Evolutionary conservation across 2,329 filamentous ascomycete genomes (phyloP), one percentile per base, ranked within the genome.

Genomic region (Colletotrichum agaves): DNA sequence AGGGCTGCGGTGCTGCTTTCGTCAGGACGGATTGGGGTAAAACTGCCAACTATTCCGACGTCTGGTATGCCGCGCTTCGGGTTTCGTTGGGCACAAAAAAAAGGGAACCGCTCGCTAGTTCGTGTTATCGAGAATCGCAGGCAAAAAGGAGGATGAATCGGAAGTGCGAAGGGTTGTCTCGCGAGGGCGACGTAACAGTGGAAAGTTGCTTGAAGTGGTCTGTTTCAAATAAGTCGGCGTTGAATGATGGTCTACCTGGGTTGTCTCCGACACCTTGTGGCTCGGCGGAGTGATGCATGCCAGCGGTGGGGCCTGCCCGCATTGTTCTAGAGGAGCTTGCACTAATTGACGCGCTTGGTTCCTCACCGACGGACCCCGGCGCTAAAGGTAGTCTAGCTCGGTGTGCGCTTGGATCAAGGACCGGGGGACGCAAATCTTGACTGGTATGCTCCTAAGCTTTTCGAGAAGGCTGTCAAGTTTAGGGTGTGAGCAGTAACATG

Each of bases 161-260:
- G 52, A 31, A 19, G 33, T 21, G 13, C 44, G 44, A 31, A 50
- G 44, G 37, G 21, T 15, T 66, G 41, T 63, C 61, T 67, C 63
- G 67, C 60, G 33, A 19, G 19, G 35, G 61, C 17, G 41, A 61
- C 47, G 52, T 59, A 53, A 67, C 57, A 27, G 33, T 37, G 53
- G 61, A 64, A 53, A 43, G 39, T 53, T 67, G 53, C 53, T 67
- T 64, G 64, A 47, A 64, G 53, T 64, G 64, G 61, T 64, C 61
- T 56, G 64, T 67, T 67, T 67, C 64, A 67, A 52, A 59, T 67
- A 67, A 64, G 64, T 33, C 61, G 52, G 64, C 35, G 46, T 67
- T 59, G 53, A 63, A 64, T 55, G 53, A 67, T 64, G 61, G 49
- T 56, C 31, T 44, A 49, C 61, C 60, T 64, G 57, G 62, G 61